Evolutionary conservation across 2,329 filamentous ascomycete species (phyloP), one percentile per base, ranked within the genome.

Genomic region (Monosporascus sp.): DNA sequence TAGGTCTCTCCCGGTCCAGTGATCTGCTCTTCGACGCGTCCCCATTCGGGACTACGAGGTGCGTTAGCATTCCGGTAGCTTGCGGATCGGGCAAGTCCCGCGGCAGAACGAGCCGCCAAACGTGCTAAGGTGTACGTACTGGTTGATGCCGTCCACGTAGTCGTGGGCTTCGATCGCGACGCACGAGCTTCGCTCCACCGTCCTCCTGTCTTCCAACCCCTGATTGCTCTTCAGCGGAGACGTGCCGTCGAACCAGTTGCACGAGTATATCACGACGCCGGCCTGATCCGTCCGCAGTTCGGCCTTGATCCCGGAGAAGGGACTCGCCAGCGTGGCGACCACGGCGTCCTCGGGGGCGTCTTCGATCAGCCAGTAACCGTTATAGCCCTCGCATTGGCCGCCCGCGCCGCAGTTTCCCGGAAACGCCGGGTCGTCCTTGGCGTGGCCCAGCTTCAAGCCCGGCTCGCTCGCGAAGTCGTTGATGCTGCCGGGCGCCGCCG

Each of bases 81-180:
- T 39, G 48, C 8, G 35, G 46, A 27, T 51, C 43, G 37, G 43
- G 49, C 48, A 48, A 37, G 38, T 24, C 22, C 48, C 25, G 18
- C 22, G 20, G 45, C 35, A 6, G 43, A 22, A 37, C 39, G 48
- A 39, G 45, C 27, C 5, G 9, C 9, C 27, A 5, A 3, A 5
- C 27, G 27, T 31, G 9, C 9, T 11, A 11, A n/a, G 9, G 50
- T n/a, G 18, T 44, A 70, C 74, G 67, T 63, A 77, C 74, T 88
- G 79, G 67, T 90, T 91, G 69, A 91, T 88, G 3, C 81, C 87
- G 66, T 90, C 87, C 55, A 89, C 88, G 75, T 84, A 91, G 65
- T 88, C 87, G 67, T 90, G 83, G 2, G 88, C 84, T 71, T 91
- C 88, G 65, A 91, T 82, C 35, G 89, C 88, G 6, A 90, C 67